Evolutionary conservation across 1,284 basidiomycete species (phyloP), one percentile per base, ranked within the genome.

Genomic region (Kwoniella shivajii): DNA sequence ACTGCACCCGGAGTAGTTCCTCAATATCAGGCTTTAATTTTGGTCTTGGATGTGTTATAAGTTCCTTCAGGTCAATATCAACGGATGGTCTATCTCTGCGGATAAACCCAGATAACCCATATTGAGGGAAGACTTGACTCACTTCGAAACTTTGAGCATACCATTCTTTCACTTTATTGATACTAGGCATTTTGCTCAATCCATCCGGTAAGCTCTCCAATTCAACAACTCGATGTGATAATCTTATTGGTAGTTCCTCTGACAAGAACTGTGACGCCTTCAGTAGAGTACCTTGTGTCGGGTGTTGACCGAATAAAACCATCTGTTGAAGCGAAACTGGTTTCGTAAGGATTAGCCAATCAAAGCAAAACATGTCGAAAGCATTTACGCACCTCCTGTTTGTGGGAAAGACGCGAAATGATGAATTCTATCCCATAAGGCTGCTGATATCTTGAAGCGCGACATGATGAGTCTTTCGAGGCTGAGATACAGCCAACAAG

Each of bases 121-220:
- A n/a, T 16, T 29, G 24, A 6, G 20, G 4, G 24, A 7, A 29
- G 38, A 39, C 5, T 30, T 11, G 46, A 80, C 85, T 60, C 53
- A 93, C 93, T 83, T 98, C 90, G 72, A 99, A 99, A 16, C 91
- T 94, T 80, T 99, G 92, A 0, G 94, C 95, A 74, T 99, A 99
- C 95, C 95, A 99, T 72, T 96, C 88, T 81, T 95, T 95, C 64
- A 99, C 95, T 72, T 90, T 92, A 64, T 88, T 86, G 65, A 99
- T 98, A 45, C 89, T 91, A 0, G 89, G 87, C 94, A 96, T 97
- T 56, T 87, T 85, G 69, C 87, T 88, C 59, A 99, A 83, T 50
- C 92, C 88, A 77, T 97, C 90, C 0, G 96, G 95, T 4, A 99
- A 83, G 66, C 92, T 87, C 70, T 98, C 92, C 36, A 99, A 85